Conservation (phyloP, 1,284 basidiomycete genomes). For the Crepidotus sp. region DNA sequence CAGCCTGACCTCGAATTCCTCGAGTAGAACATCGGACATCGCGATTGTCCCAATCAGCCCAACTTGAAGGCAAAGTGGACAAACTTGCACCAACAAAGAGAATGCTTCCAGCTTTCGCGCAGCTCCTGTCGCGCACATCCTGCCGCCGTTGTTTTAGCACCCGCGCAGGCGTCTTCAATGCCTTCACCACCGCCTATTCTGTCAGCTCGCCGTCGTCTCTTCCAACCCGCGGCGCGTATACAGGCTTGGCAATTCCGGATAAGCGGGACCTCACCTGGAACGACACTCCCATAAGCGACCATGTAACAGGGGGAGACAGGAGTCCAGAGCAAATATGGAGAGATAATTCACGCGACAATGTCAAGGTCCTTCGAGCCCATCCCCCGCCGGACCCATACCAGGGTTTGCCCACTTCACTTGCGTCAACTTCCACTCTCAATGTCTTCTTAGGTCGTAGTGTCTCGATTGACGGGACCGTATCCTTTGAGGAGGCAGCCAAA, state of each 20-base stretch:
- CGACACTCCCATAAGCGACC: not conserved
- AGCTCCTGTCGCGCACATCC: slow-evolving; percentile 1
- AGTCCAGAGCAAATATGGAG: slow-evolving; percentile 32
- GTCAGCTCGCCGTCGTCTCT: not conserved
- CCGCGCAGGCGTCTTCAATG: not conserved
- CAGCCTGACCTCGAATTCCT: slow-evolving; percentile 77
- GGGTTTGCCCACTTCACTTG: slow-evolving; percentile 25
- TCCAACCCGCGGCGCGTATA: not conserved
- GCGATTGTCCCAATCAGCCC: too few species aligned
- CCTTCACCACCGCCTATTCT: not conserved
- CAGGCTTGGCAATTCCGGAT: not conserved
- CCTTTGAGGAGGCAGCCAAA: slow-evolving; percentile 36
- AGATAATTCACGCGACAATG: slow-evolving; percentile 25
- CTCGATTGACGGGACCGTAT: slow-evolving; percentile 32
- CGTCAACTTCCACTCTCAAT: not conserved
- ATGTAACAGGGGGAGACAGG: not conserved
- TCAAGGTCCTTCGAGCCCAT: slow-evolving; percentile 19
- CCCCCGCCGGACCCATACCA: slow-evolving; percentile 31
- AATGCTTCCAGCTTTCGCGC: slow-evolving; percentile 7
- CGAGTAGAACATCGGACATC: slow-evolving; percentile 59
- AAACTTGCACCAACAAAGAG: not conserved
- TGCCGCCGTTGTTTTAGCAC: slow-evolving; percentile 5
- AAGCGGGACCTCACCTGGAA: slow-evolving; percentile 1
- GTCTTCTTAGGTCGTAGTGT: slow-evolving; percentile 42
- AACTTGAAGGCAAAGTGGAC: not conserved